Base-by-base conservation (phyloP, 2,329 filamentous ascomycete genomes). In the Fusarium sterilihyphosum region DNA sequence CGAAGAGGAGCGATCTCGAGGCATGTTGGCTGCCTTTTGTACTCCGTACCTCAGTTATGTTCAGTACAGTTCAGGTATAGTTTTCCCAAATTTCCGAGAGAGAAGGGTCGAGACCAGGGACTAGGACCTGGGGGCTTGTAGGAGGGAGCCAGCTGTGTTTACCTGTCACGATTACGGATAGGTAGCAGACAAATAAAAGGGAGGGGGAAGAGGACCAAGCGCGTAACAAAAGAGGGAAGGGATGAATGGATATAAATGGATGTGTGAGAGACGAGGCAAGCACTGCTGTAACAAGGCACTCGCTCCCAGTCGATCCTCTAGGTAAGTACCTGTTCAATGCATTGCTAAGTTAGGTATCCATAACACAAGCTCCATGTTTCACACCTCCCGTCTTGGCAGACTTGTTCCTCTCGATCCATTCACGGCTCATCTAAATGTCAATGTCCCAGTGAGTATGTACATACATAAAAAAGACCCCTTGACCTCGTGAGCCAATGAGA, bases 1-100 rank as follows among this genome's bases (percentile, higher is more conserved):
- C 41, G 69, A 62, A n/a, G 71, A 69, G 38, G 75, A 76, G 37
- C 40, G 71, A 56, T 73, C 47, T 33, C 58, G 69, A 64, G 73
- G 64, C 73, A 75, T 76, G 43, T 44, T 54, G 54, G 35, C 22
- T 43, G 24, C 17, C 33, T 67, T 67, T 47, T 72, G 24, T 59
- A 49, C 46, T 41, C 40, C 20, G 46, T 49, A 50, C 14, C 20
- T 38, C 46, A 49, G 20, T 18, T 16, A 14, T 26, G 50, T 29
- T 29, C 38, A 26, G 18, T 16, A 41, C 29, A 50, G 33, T 53
- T 37, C n/a, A 37, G 18, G 18, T 53, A 53, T 37, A 60, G 33
- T 31, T 38, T 29, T 56, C 31, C 24, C 35, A 59, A 67, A 58
- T 53, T 35, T 63, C 70, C 26, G 20, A 58, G 31, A 33, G 37